Evolutionary conservation across 2,329 filamentous ascomycete species (phyloP), one percentile per base, ranked within the genome.

Genomic region (Cladosporium sp.): DNA sequence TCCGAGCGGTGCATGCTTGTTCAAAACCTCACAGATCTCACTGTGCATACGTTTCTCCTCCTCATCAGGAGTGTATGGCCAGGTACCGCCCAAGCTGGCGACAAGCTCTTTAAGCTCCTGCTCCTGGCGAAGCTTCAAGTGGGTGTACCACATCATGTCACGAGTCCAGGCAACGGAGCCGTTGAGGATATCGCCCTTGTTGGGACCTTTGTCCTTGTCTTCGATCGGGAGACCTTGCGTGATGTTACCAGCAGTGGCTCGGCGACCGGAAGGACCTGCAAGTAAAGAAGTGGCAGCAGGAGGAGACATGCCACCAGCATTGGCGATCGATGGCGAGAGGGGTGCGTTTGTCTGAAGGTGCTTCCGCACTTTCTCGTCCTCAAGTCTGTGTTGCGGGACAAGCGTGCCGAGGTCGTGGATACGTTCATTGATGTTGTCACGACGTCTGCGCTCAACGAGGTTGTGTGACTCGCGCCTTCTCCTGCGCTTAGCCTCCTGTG

Each of bases 171-270:
- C 90, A 48, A 97, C 93, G 29, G 92, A 88, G 25, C 93, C 92
- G 64, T 97, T 97, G 61, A 98, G 84, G 53, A 98, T 97, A 62
- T 98, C 93, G 42, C 93, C 93, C 73, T 98, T 98, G 76, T 97
- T 97, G 5, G 93, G 93, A 0, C 93, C 93, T 67, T 97, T 97
- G 72, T 98, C 93, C 68, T 97, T 97, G 59, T 97, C 93, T 62
- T 98, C 93, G 30, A 95, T 80, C 0, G 93, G 92, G 25, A 97
- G 78, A 12, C 91, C 90, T 57, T 92, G 92, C 5, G 90, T 95
- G 62, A 96, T 96, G 65, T 87, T 94, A 32, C 84, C 82, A 27
- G 85, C 82, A 8, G 62, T 60, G 25, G 90, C 90, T 55, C 91
- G 83, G 56, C 90, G 82, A 35, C 88, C 90, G 56, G 84, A 87